A percentile compares a stretch with the other conserved stretches of the same genome.
These are phyloP conservation scores for Santalum album DNA, from an alignment of 164 flowering plant species.

Conservation along the genomic window DNA sequence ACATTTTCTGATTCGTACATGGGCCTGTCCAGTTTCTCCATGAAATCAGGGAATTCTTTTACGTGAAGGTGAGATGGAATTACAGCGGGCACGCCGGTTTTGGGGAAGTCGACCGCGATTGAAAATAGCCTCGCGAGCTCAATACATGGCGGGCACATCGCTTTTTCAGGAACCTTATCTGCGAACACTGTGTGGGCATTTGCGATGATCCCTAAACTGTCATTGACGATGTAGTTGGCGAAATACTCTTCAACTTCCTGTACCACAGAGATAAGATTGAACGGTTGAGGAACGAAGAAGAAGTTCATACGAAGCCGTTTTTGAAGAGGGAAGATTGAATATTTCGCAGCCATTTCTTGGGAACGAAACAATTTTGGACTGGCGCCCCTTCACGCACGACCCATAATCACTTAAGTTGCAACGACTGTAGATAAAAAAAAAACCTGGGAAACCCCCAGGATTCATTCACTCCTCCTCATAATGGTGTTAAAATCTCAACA, in stretches of 20 bases:
- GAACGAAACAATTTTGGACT: too few relatives aligned
- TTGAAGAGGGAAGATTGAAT: too few relatives aligned
- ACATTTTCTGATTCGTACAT: slow-evolving; percentile 1
- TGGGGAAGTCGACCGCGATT: slow-evolving; percentile 18
- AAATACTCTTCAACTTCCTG: slow-evolving; percentile 17
- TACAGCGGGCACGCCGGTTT: slow-evolving; percentile 17
- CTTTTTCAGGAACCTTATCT: slow-evolving; percentile 10
- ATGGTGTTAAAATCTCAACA: too few relatives aligned
- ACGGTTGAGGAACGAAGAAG: too few relatives aligned
- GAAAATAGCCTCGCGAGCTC: slow-evolving; percentile 15
- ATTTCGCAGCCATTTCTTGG: too few relatives aligned
- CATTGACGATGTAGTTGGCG: slow-evolving; percentile 14
- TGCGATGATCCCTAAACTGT: slow-evolving; percentile 17
- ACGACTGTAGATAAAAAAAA: too few relatives aligned
- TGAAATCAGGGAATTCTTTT: slow-evolving; percentile 4
- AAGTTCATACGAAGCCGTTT: too few relatives aligned
- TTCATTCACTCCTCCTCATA: too few relatives aligned
- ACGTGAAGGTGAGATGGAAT: slow-evolving; percentile 10
- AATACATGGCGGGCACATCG: slow-evolving; percentile 10
- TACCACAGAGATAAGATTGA: not conserved
- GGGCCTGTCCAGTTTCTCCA: slow-evolving; percentile 8
- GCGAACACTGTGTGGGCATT: slow-evolving; percentile 14
- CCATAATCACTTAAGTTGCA: too few relatives aligned
- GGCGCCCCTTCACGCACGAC: too few relatives aligned
- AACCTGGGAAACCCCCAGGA: too few relatives aligned